Evolutionary conservation across 306 rosid species (phyloP).

Genomic region (Trifolium repens): DNA sequence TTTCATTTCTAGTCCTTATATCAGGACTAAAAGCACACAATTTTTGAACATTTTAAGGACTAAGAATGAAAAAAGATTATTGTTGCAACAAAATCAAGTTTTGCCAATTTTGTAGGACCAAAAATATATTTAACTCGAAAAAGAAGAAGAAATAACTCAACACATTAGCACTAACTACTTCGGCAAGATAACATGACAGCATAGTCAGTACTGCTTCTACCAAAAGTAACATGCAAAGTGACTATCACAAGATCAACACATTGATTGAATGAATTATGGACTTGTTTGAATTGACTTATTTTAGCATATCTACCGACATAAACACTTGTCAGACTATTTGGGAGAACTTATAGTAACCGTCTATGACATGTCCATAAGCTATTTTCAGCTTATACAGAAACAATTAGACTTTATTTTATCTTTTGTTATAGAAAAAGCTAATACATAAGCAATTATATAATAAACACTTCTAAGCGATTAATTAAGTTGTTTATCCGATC

Average conservation of each 20-base stretch:
- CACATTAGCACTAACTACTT: not conserved
- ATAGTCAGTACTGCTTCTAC: conserved; percentile 23
- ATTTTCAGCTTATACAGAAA: not conserved
- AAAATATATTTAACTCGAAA: not conserved
- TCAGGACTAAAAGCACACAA: not conserved
- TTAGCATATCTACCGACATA: not conserved
- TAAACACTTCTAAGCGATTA: not conserved
- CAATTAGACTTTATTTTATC: not conserved
- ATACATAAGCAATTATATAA: not conserved
- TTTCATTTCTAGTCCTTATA: not conserved
- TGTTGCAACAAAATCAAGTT: not conserved
- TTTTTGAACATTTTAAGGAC: not conserved
- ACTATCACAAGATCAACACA: conserved; percentile 5
- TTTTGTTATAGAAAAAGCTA: not conserved
- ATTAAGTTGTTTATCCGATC: not conserved
- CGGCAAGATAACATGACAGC: not conserved
- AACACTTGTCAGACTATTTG: not conserved
- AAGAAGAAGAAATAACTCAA: not conserved
- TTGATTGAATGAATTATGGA: conserved; percentile 13
- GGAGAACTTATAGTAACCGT: not conserved
- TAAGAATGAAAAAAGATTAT: not conserved
- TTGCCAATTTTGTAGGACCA: not conserved
- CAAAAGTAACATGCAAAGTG: conserved; percentile 33
- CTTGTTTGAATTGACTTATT: not conserved
- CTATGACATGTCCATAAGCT: not conserved